Evolutionary conservation across 441 rosid species (phyloP), one percentile per base, ranked within the genome.

Genomic region (Adansonia rubrostipa): DNA sequence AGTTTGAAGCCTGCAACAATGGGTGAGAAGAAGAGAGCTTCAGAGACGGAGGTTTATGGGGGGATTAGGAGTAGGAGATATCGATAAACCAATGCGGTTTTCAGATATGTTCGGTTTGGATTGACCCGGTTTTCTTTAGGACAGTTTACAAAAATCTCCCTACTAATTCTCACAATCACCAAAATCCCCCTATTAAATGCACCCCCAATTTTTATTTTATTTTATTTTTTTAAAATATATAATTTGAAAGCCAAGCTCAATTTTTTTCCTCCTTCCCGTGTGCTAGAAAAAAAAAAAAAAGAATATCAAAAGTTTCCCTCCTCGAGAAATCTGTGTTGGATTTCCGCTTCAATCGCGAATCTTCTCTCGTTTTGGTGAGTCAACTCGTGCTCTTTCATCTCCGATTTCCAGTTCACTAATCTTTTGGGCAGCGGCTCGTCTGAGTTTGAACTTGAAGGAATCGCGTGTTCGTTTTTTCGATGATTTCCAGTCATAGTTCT

Each of bases 231-330:
- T 14, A 13, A 1, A 65, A 4, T 15, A 53, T 53, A 53, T 53
- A 40, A 65, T 66, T 68, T 68, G 20, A 68, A 68, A 45, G 53
- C 36, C 36, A 15, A 68, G 51, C 13, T 51, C 62, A 28, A 4
- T 8, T 33, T 71, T 69, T 47, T 1, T 54, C n/a, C 14, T 33
- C 36, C 10, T 14, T 36, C 36, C 45, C 15, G 15, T 33, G 64
- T 56, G 64, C 50, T 17, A 33, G 33, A 45, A 63, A 0, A 0
- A 36, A 36, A 36, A 36, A 36, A 36, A 36, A 36, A 33, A 33
- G 36, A 53, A 17, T 66, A 54, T 51, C 33, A 76, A 65, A 76
- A 44, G 48, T 76, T 76, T 62, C 58, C 78, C 64, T 64, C 78
- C 51, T 36, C 40, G 7, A 51, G 33, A 17, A 76, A 19, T 73